Evolutionary conservation across 192 early-diverging fungal genomes (phyloP).

Genomic region (Rhizoclosmatium globosum): DNA sequence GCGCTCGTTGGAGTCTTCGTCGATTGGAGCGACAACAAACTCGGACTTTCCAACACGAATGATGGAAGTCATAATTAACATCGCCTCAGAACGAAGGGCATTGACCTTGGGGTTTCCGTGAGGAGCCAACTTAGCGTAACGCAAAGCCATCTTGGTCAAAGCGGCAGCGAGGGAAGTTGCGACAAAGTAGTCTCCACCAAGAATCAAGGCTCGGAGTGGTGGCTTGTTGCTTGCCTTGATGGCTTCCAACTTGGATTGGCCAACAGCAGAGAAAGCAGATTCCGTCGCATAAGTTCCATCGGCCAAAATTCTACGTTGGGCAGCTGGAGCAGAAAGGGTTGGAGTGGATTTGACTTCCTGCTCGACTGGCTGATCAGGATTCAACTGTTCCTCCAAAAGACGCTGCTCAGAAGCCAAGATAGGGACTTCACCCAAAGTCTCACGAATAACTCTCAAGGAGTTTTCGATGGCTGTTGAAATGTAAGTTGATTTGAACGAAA

Average conservation of each 20-base stretch:
- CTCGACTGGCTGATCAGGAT: constrained; percentile 58
- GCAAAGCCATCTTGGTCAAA: constrained; percentile 89
- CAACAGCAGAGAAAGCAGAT: constrained; percentile 76
- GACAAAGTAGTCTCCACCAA: constrained; percentile 94
- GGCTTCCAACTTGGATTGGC: constrained; percentile 46
- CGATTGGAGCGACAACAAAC: constrained; percentile 86
- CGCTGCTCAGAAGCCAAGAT: constrained; percentile 91
- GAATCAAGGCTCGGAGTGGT: constrained; percentile 79
- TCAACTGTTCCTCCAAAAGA: constrained; percentile 70
- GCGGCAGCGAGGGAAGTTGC: constrained; percentile 89
- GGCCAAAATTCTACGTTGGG: constrained; percentile 82
- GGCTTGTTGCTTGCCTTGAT: constrained; percentile 60
- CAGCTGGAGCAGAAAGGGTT: constrained; percentile 34
- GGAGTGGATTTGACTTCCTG: constrained; percentile 48
- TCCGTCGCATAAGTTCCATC: constrained; percentile 99
- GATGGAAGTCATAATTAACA: constrained; percentile 97
- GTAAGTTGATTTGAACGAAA: not conserved
- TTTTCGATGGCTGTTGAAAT: constrained; percentile 72
- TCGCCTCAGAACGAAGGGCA: constrained; percentile 91
- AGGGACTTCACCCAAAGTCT: constrained; percentile 90
- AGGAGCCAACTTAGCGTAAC: constrained; percentile 56
- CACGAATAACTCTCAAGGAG: constrained; percentile 82
- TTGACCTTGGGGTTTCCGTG: constrained; percentile 64
- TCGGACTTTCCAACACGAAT: constrained; percentile 91
- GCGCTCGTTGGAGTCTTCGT: constrained; percentile 96